A percentile compares a stretch with the other conserved stretches of the same genome.
Evolutionary conservation across 257 asterid species (phyloP).

Genomic region (Schizonepeta tenuifolia): DNA sequence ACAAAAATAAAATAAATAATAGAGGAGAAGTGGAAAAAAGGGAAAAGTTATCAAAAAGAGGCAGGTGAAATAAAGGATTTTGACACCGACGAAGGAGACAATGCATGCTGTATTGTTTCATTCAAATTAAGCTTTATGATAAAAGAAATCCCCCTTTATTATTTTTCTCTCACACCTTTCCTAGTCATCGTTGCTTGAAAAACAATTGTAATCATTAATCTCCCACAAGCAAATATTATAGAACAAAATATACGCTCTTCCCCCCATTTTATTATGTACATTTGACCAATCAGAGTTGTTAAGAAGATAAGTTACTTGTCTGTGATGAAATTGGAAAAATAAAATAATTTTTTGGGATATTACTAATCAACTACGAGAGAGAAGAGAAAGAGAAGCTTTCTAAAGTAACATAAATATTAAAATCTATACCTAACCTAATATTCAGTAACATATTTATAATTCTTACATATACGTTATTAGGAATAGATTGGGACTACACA

Average conservation of each 20-base stretch:
- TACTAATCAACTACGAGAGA: too few relatives aligned
- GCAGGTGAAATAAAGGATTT: conserved; percentile 37
- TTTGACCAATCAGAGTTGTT: too few relatives aligned
- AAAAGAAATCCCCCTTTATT: conserved; percentile 7
- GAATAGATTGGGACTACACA: too few relatives aligned
- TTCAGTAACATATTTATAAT: too few relatives aligned
- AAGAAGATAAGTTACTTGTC: too few relatives aligned
- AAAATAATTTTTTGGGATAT: too few relatives aligned
- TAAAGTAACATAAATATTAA: too few relatives aligned
- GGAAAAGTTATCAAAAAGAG: conserved; percentile 23
- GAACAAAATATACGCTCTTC: conserved; percentile 22
- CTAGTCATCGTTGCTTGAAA: conserved; percentile 41
- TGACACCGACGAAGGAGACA: conserved; percentile 49
- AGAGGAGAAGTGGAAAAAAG: conserved; percentile 8
- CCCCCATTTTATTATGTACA: too few relatives aligned
- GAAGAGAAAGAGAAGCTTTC: too few relatives aligned
- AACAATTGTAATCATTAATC: conserved; percentile 44
- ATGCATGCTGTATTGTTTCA: conserved; percentile 48
- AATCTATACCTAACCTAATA: too few relatives aligned
- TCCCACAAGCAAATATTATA: conserved; percentile 28
- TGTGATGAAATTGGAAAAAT: too few relatives aligned
- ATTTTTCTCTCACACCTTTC: conserved; percentile 8
- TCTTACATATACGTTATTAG: too few relatives aligned
- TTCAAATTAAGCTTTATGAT: conserved; percentile 35
- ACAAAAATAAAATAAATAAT: not conserved